These are phyloP conservation scores for Neurospora hispaniola DNA, from an alignment of 495 filamentous ascomycete genomes.

Conservation along the genomic window DNA sequence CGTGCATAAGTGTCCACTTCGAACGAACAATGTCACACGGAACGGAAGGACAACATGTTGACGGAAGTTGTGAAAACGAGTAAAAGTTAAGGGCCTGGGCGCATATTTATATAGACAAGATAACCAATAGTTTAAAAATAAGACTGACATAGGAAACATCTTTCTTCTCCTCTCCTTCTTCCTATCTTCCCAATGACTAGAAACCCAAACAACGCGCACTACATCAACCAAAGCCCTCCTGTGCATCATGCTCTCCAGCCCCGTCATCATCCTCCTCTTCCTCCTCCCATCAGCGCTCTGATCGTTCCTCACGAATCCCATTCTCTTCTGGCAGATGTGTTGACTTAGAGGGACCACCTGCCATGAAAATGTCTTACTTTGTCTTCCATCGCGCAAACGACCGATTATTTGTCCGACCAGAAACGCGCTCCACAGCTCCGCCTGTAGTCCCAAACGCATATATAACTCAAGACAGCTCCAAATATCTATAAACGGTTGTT, in stretches of 20 bases:
- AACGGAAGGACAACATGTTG: background rate
- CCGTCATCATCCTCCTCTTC: background rate
- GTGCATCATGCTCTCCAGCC: background rate
- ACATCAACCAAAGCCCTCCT: background rate
- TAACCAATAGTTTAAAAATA: background rate
- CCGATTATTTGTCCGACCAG: background rate
- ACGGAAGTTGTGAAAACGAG: background rate
- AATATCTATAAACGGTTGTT: slow-evolving; percentile 8
- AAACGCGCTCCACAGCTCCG: background rate
- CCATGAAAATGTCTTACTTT: background rate
- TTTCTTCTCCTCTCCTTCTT: background rate
- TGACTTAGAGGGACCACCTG: background rate
- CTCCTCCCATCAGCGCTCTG: background rate
- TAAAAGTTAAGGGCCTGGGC: background rate
- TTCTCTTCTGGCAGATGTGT: background rate
- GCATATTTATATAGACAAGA: background rate
- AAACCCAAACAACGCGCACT: background rate
- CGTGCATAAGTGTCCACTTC: background rate
- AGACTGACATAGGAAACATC: background rate
- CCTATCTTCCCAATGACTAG: background rate
- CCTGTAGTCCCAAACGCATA: background rate
- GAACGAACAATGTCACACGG: background rate
- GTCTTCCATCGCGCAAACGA: background rate
- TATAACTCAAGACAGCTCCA: background rate
- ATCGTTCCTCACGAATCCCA: background rate